Base-by-base conservation (phyloP, 2,329 filamentous ascomycete species). In the Lomentospora prolificans region DNA sequence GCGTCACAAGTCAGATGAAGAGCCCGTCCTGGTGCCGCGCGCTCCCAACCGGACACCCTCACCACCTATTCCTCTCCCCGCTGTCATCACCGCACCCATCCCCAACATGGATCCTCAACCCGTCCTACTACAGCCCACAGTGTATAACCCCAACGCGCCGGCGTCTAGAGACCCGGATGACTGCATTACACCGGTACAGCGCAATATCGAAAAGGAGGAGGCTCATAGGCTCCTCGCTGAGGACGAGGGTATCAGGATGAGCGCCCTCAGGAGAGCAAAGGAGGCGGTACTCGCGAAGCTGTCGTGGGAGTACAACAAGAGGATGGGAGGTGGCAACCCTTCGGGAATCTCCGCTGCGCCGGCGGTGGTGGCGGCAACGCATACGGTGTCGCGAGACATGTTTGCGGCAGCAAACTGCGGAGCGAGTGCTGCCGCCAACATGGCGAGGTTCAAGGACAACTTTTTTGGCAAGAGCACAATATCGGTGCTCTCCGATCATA, bases 201-300 rank as follows among this genome's bases (percentile, higher is more conserved):
- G 80, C 60, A 77, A 81, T 62, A 69, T 81, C 44, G 74, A 78
- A 60, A 75, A 77, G 58, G 81, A 85, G 62, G 75, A 78, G 60
- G 70, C 73, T 2, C 78, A 82, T 59, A 73, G 78, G 9, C 71
- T 75, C 48, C 70, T 83, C 24, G 81, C 80, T 19, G 77, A 84
- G 59, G 80, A 85, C 61, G 72, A 76, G 2, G 75, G 75, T 7
- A 75, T 78, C 55, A 75, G 81, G 56, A 72, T 72, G 3, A 77
- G 72, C 60, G 79, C 80, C 8, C 69, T 86, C 52, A 74, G 75
- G 62, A 77, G 78, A 57, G 82, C 82, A 31, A 81, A 80, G 64
- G 79, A 81, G 59, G 78, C 79, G 0, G 81, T 86, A 10, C 69
- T 85, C 55, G 74, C 72, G 58, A 82, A 82, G 61, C 73, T 85